Conservation (phyloP, 2,329 filamentous ascomycete species). For the Ophiostoma pallidulum region DNA sequence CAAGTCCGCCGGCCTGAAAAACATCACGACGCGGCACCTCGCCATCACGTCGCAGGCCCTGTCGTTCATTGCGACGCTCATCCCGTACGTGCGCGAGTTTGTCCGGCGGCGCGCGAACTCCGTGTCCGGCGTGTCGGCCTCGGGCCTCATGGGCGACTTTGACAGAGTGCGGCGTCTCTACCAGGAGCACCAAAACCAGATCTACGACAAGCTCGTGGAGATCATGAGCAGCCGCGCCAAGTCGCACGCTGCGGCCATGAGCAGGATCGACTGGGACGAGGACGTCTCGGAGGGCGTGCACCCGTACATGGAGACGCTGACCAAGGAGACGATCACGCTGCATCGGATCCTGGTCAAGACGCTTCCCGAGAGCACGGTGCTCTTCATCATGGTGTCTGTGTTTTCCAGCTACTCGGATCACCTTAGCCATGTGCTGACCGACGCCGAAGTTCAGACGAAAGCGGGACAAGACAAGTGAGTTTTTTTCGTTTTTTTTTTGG, state of each 20-base stretch:
- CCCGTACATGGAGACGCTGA: conserved; percentile 76
- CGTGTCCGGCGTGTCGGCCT: conserved; percentile 30
- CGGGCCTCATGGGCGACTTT: conserved; percentile 66
- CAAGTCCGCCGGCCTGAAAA: conserved; percentile 77
- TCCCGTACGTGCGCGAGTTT: conserved; percentile 87
- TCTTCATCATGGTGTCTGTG: conserved; percentile 77
- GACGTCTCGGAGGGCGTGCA: conserved; percentile 37
- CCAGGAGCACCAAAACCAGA: conserved; percentile 82
- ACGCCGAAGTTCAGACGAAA: conserved; percentile 55
- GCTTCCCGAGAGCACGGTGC: conserved; percentile 64
- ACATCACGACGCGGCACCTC: conserved; percentile 92
- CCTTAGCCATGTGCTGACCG: conserved; percentile 61
- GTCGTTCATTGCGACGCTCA: conserved; percentile 75
- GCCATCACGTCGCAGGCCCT: conserved; percentile 84
- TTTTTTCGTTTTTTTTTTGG: conserved; percentile 2
- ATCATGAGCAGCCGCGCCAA: conserved; percentile 77
- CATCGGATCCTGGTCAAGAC: conserved; percentile 78
- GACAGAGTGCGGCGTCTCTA: conserved; percentile 76
- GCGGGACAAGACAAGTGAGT: conserved; percentile 62
- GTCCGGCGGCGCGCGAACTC: conserved; percentile 63
- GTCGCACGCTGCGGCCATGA: conserved; percentile 65
- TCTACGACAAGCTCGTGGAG: conserved; percentile 86
- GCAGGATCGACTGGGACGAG: conserved; percentile 63
- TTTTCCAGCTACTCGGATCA: conserved; percentile 75
- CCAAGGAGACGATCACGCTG: conserved; percentile 75